Base-by-base conservation (phyloP, 768 basidiomycete species). In the Galerina sulciceps region DNA sequence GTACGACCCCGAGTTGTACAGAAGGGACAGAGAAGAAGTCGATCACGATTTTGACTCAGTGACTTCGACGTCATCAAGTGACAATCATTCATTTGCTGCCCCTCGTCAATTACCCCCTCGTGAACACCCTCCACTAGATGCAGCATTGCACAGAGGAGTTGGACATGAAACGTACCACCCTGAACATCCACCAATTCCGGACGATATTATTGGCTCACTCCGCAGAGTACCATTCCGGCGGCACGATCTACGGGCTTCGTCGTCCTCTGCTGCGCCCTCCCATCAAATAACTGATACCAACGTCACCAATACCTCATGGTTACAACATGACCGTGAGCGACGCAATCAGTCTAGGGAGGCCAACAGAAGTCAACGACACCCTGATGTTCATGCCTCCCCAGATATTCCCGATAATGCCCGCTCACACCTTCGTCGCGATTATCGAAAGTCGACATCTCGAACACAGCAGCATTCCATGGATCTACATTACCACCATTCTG, bases 11-110 rank as follows among this genome's bases (percentile, higher is more conserved):
- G 73, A 73, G 17, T 64, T 83, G 31, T 88, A 88, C 65, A 76
- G 75, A 53, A 81, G 84, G 31, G 85, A 88, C 65, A 76, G 84
- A 50, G 86, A 85, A 44, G 85, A 88, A 65, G 69, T 81, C 22
- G 87, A 88, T 62, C 88, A 86, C 84, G 90, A 91, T 57, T 76
- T 78, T 47, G 80, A 82, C 22, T 87, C 86, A 2, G 69, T 87
- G 56, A 76, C 78, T 11, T 79, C 79, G 20, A 50, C 36, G 52
- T 52, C 55, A 46, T 41, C 49, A 40, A 48, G 31, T 15, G 40
- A 41, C 10, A 22, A 49, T 31, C 34, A 26, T 40, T 42, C 49
- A 14, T 14, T 37, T 18, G 23, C 23, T 23, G 41, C 49, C 2
- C 22, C 40, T 44, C 18, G 10, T 10, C 17, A 17, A 31, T 44